phyloP scores from a whole-genome alignment of 2,329 filamentous ascomycete species.

The Ophiostoma sp. region DNA sequence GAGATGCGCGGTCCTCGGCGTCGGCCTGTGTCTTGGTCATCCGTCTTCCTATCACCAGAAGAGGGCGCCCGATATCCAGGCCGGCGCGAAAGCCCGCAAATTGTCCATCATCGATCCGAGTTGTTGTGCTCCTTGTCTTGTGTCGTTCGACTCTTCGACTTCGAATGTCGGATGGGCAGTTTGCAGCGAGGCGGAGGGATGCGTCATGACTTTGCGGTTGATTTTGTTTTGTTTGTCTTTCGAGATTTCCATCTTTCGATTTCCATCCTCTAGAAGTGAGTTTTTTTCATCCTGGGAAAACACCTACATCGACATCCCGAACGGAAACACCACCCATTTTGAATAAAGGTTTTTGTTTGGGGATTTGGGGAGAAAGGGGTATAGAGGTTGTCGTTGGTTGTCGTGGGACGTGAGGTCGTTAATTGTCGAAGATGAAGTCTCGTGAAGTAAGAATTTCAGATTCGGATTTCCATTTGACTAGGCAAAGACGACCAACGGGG shows the following conservation, averaged over 20 bases:
- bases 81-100: neutral
- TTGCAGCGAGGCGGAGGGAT: constrained; percentile 12
- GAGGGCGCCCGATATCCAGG: neutral
- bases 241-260: neutral
- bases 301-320: constrained; percentile 79
- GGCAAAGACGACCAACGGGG: neutral
- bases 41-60: constrained; percentile 14
- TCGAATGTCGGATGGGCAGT: neutral
- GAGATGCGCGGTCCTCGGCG: neutral
- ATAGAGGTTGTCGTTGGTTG: constrained; percentile 19
- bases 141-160: constrained; percentile 6
- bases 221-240: neutral
- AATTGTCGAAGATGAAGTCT: constrained; percentile 17
- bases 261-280: neutral
- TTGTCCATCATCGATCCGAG: constrained; percentile 12
- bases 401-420: constrained; percentile 21
- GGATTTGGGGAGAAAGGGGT: constrained; percentile 15
- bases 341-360: constrained; percentile 25
- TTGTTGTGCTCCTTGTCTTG: neutral
- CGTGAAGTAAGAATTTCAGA: neutral
- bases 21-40: constrained; percentile 1
- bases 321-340: constrained; percentile 77
- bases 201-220: constrained; percentile 13
- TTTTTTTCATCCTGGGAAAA: constrained; percentile 28
- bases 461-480: neutral